A percentile compares a stretch with the other conserved stretches of the same genome.
Conservation (phyloP, 495 filamentous ascomycete species). For the Penicillium simplicissimum region DNA sequence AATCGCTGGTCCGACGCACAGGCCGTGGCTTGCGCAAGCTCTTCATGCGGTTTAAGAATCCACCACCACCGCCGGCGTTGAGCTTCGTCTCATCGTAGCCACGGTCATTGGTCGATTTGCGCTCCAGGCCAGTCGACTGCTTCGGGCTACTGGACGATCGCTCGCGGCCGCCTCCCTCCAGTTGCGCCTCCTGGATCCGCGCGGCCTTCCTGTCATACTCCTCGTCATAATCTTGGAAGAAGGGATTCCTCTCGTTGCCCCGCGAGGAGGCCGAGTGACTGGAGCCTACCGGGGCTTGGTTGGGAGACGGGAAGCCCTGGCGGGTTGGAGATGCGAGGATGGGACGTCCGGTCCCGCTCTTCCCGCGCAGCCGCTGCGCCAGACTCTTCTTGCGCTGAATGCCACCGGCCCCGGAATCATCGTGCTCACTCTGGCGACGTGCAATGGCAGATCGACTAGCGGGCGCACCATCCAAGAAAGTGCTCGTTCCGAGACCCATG, state of each 20-base stretch:
- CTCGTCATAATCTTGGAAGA: constrained; percentile 80
- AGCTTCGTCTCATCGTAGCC: constrained; percentile 42
- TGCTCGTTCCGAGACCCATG: constrained; percentile 87
- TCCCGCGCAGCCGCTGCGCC: constrained; percentile 77
- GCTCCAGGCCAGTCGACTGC: constrained; percentile 57
- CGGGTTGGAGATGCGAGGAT: constrained; percentile 47
- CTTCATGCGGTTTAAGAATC: constrained; percentile 85
- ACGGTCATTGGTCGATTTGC: constrained; percentile 69
- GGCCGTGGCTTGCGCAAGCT: constrained; percentile 67
- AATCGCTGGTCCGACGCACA: constrained; percentile 44
- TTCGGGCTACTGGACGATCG: constrained; percentile 66
- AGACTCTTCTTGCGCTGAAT: constrained; percentile 90
- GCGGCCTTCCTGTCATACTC: constrained; percentile 71
- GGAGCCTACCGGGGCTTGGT: constrained; percentile 29
- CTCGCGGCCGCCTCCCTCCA: constrained; percentile 43
- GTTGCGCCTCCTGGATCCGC: constrained; percentile 55
- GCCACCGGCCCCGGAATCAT: constrained; percentile 57
- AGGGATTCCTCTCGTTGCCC: constrained; percentile 70
- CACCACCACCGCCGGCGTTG: constrained; percentile 52
- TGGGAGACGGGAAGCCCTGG: constrained; percentile 33
- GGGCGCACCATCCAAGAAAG: constrained; percentile 92
- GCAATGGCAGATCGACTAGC: constrained; percentile 83
- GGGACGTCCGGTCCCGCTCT: constrained; percentile 56
- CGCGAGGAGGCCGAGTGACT: constrained; percentile 35
- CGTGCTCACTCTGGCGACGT: constrained; percentile 66